Conservation (phyloP, 306 rosid genomes). For the Erythrophleum fordii region DNA sequence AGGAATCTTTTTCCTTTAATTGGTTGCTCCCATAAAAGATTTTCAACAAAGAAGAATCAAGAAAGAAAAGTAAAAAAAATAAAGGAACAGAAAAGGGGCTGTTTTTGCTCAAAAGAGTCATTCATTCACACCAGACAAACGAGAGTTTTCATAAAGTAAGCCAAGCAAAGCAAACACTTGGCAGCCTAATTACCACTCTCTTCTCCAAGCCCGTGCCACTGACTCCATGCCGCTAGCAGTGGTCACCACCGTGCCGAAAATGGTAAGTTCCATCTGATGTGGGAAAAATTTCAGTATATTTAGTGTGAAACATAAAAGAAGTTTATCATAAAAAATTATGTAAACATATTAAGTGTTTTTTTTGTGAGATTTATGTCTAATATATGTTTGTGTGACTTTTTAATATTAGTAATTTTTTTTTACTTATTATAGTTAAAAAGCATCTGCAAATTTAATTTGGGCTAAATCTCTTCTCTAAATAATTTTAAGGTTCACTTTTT, state of each 20-base stretch:
- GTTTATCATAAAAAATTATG: too few relatives aligned
- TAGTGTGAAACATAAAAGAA: too few relatives aligned
- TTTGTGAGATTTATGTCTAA: too few relatives aligned
- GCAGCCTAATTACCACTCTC: slow-evolving; percentile 11
- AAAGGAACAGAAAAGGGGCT: too few relatives aligned
- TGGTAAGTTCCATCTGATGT: background rate
- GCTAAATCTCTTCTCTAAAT: too few relatives aligned
- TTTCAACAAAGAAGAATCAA: slow-evolving; percentile 40
- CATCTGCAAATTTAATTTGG: too few relatives aligned
- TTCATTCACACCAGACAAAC: slow-evolving; percentile 55
- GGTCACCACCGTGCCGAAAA: background rate
- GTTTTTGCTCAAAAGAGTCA: slow-evolving; percentile 28
- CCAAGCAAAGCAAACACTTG: slow-evolving; percentile 15
- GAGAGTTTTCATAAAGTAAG: slow-evolving; percentile 1
- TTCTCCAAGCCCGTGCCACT: background rate
- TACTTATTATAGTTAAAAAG: too few relatives aligned
- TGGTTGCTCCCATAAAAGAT: slow-evolving; percentile 36
- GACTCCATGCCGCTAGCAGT: background rate
- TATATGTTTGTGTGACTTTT: too few relatives aligned
- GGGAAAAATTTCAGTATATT: too few relatives aligned
- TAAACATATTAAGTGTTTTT: too few relatives aligned
- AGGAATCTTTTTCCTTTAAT: slow-evolving; percentile 30
- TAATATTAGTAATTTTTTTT: too few relatives aligned
- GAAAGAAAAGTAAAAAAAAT: background rate
- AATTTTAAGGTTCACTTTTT: too few relatives aligned